These are phyloP conservation scores for Middelhovenomyces tepae DNA, from an alignment of 805 yeast genomes.

Conservation along the genomic window DNA sequence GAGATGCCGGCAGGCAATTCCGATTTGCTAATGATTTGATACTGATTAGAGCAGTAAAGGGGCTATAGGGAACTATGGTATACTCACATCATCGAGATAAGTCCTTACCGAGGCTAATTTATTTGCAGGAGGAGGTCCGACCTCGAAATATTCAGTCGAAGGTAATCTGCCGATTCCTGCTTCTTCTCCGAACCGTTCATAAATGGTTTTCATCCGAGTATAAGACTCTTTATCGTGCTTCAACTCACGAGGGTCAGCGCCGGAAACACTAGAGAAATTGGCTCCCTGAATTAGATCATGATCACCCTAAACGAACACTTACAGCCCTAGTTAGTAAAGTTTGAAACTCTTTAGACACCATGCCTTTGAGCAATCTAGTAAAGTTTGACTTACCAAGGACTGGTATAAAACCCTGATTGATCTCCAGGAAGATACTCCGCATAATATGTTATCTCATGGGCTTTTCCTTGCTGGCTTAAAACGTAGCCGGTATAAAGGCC, in stretches of 20 bases:
- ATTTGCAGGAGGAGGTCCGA: conserved; percentile 31
- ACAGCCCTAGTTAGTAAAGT: not conserved
- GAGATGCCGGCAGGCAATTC: conserved; percentile 44
- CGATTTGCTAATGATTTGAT: conserved; percentile 24
- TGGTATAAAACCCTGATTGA: conserved; percentile 60
- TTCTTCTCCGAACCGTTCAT: conserved; percentile 40
- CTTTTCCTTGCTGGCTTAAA: conserved; percentile 35
- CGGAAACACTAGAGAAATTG: conserved; percentile 52
- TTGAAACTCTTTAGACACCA: no score
- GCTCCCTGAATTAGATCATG: no score
- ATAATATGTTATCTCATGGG: conserved; percentile 40
- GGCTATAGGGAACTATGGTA: no score
- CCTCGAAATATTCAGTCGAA: conserved; percentile 52
- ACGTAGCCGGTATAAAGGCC: conserved; percentile 56
- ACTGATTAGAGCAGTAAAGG: no score
- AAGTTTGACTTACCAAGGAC: conserved; percentile 86
- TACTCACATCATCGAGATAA: conserved; percentile 35
- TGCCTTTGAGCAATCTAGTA: no score
- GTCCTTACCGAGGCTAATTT: conserved; percentile 40
- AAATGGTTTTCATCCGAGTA: conserved; percentile 36
- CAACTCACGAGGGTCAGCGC: conserved; percentile 42
- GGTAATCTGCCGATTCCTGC: conserved; percentile 48
- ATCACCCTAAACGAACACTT: no score
- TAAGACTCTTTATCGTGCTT: conserved; percentile 51
- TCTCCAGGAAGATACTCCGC: conserved; percentile 75